phyloP scores from a whole-genome alignment of 192 early-diverging fungal genomes.

The Dissophora globulifera region DNA sequence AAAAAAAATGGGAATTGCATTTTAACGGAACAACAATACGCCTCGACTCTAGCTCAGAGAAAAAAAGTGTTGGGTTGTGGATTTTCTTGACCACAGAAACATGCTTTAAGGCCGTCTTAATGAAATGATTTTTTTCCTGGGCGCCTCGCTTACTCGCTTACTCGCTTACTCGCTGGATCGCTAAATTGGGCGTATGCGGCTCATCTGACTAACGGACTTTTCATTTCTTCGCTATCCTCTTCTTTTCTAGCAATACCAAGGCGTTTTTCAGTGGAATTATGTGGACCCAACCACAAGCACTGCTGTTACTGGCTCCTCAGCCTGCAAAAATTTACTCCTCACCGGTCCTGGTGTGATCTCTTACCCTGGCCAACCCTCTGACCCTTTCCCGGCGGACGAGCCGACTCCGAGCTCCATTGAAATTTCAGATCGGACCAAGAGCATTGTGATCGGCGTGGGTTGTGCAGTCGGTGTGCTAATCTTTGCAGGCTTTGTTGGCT shows the following conservation, averaged over 20 bases:
- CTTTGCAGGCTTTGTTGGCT: slow-evolving; percentile 29
- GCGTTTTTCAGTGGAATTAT: slow-evolving; percentile 21
- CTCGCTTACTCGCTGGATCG: too few species aligned
- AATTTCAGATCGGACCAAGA: slow-evolving; percentile 29
- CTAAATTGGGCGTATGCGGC: too few species aligned
- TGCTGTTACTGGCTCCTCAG: not conserved
- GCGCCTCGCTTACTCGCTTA: too few species aligned
- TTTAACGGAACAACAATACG: too few species aligned
- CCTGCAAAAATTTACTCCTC: slow-evolving; percentile 31
- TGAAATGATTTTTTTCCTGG: too few species aligned
- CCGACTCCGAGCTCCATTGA: not conserved
- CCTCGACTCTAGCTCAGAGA: too few species aligned
- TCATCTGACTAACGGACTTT: too few species aligned
- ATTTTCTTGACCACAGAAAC: too few species aligned
- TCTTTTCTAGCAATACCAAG: slow-evolving; percentile 44
- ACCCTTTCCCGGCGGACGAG: slow-evolving; percentile 13
- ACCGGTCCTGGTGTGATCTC: slow-evolving; percentile 9
- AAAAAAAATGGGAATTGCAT: not conserved
- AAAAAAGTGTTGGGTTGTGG: too few species aligned
- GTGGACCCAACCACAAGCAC: slow-evolving; percentile 11
- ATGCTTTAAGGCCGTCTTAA: too few species aligned
- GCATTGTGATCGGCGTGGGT: slow-evolving; percentile 34
- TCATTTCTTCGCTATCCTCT: not conserved
- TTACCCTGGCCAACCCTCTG: not conserved
- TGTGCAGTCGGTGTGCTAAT: slow-evolving; percentile 33